Evolutionary conservation across 2,329 filamentous ascomycete genomes (phyloP).

Genomic region (Ceratocystis smalleyi): DNA sequence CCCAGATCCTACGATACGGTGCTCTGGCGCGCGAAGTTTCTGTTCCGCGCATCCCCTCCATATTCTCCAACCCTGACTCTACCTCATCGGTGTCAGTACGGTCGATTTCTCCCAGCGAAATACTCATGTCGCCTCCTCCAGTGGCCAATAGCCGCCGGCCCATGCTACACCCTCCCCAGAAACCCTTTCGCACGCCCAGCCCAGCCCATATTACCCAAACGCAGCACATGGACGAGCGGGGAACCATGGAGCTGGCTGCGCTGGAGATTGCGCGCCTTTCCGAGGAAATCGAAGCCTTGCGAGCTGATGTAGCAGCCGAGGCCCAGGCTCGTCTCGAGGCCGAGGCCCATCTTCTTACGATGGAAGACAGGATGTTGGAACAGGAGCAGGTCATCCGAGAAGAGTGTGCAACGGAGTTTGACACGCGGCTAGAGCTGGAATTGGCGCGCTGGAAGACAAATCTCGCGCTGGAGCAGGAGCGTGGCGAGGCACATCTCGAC

Average conservation of each 20-base stretch:
- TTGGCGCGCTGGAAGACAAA: conserved; percentile 66
- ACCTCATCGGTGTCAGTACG: conserved; percentile 7
- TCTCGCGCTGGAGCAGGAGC: conserved; percentile 63
- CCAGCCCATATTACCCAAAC: conserved; percentile 20
- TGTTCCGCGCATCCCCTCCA: conserved; percentile 72
- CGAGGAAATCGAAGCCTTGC: conserved; percentile 61
- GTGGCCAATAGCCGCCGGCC: conserved; percentile 1
- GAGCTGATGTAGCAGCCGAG: conserved; percentile 54
- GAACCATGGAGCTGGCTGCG: conserved; percentile 69
- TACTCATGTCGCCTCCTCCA: conserved; percentile 4
- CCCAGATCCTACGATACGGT: conserved; percentile 87
- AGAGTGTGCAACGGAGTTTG: conserved; percentile 78
- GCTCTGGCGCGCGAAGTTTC: conserved; percentile 86
- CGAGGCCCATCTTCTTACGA: conserved; percentile 56
- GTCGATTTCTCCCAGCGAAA: conserved; percentile 3
- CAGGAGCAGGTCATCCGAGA: conserved; percentile 76
- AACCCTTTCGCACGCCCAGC: conserved; percentile 8
- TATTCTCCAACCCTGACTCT: conserved; percentile 31
- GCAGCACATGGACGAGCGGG: conserved; percentile 33
- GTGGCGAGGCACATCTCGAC: conserved; percentile 72
- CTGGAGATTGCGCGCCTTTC: conserved; percentile 66
- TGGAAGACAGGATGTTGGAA: conserved; percentile 48
- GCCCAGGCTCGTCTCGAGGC: conserved; percentile 52
- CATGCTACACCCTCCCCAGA: conserved; percentile 1
- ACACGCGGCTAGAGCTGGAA: conserved; percentile 58